Conservation (phyloP, 768 basidiomycete species). For the Kwoniella sp. region DNA sequence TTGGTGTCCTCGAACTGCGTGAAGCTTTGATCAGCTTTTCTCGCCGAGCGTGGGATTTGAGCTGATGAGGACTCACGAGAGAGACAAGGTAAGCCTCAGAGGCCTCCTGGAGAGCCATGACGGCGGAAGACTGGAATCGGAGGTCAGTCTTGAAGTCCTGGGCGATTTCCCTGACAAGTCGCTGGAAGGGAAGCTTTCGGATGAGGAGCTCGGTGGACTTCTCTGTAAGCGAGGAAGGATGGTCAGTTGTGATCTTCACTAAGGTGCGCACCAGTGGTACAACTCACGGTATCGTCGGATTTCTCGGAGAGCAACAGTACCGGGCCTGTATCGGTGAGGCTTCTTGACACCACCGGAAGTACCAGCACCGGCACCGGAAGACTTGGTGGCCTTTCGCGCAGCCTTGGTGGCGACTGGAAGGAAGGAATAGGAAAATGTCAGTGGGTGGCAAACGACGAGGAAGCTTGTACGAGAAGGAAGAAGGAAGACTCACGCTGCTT, state of each 20-base stretch:
- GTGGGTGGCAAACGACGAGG: slow-evolving; percentile 1
- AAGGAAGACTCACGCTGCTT: slow-evolving; percentile 52
- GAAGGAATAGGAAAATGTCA: neutral
- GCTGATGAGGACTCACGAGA: slow-evolving; percentile 51
- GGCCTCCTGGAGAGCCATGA: slow-evolving; percentile 63
- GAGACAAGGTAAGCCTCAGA: slow-evolving; percentile 72
- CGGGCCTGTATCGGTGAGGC: slow-evolving; percentile 67
- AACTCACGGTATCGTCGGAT: slow-evolving; percentile 63
- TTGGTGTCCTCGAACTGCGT: slow-evolving; percentile 54
- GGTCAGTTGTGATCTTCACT: neutral
- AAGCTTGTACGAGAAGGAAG: neutral
- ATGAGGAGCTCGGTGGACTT: slow-evolving; percentile 63
- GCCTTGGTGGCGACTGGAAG: slow-evolving; percentile 63
- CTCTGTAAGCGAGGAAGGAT: slow-evolving; percentile 2
- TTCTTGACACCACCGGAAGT: slow-evolving; percentile 95
- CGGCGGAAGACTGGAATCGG: slow-evolving; percentile 65
- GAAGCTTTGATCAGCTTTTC: neutral
- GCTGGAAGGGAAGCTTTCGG: slow-evolving; percentile 66
- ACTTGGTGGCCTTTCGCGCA: slow-evolving; percentile 62
- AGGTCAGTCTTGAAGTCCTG: slow-evolving; percentile 85
- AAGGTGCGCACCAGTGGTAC: slow-evolving; percentile 11
- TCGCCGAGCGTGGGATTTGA: neutral
- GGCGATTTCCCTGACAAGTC: slow-evolving; percentile 76
- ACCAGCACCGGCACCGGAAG: slow-evolving; percentile 30
- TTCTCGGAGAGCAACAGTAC: slow-evolving; percentile 61